Evolutionary conservation across 176 grass and related monocot genomes (phyloP), one percentile per base, ranked within the genome.

Genomic region (Cenchrus purpureus): DNA sequence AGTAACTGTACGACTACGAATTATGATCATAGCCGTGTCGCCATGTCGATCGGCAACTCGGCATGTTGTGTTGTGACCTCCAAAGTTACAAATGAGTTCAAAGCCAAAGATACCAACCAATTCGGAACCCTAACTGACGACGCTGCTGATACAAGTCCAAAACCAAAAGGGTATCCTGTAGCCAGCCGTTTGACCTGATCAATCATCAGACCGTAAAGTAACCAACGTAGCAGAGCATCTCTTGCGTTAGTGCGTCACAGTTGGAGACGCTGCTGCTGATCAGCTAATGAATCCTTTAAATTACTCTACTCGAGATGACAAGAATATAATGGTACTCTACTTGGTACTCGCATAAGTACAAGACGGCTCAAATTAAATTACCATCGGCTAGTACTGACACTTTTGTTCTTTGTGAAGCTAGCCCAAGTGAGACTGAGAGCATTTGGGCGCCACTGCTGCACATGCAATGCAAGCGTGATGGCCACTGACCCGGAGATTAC

Each of bases 391-490:
- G 7, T 61, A 57, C 79, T 17, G 52, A 71, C 34, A 44, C 52
- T 43, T n/a, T 11, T 54, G 32, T 70, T 62, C 7, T 48, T 10
- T 78, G 25, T 73, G 80, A 82, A 59, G 12, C 54, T 70, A 67
- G 20, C 63, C 13, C 8, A 25, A 25, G 56, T n/a, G 17, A 58
- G 5, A 69, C 8, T 48, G 43, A 25, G 82, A 34, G 37, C 22
- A 16, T 66, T 80, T 64, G 20, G 78, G 15, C 46, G 10, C 16
- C 13, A 65, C 65, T 61, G 25, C 61, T 6, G 31, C 20, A 74
- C 74, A 86, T 73, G 76, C 48, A n/a, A 86, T 73, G 76, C 48
- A n/a, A 28, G 43, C 68, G 19, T 20, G 58, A 56, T 77, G 46
- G 63, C 77, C 68, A 46, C 78, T 80, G 63, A 55, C 62, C 29